Base-by-base conservation (phyloP, 1,284 basidiomycete genomes). In the Cystobasidiaceae sp. region DNA sequence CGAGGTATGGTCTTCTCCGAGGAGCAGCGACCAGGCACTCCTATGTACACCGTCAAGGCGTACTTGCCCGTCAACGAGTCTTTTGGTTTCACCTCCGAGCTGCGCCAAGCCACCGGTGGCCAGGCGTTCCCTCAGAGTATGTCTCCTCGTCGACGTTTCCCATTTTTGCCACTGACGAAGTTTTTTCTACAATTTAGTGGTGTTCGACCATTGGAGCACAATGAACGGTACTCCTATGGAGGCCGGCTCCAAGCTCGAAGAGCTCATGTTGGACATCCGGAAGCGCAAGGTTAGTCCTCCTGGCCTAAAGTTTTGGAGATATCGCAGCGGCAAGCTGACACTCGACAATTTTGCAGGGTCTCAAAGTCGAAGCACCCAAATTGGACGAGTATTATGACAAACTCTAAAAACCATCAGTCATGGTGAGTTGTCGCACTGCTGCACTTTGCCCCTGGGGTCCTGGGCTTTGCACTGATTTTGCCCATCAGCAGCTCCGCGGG, bases 41-140 rank as follows among this genome's bases (percentile, higher is more conserved):
- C 96, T 69, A 97, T 98, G 93, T 97, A 94, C 85, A 98, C 91
- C 66, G 90, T 98, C 81, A 98, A 97, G 86, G 93, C 93, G 34
- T 96, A 93, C 84, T 83, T 97, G 59, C 94, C 94, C 76, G 93
- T 97, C 80, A 82, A 83, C 79, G 94, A 97, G 81, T 97, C 94
- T 19, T 98, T 98, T 82, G 94, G 96, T 74, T 98, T 98, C 88
- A 97, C 94, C 80, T 92, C 88, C 74, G 93, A 90, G 73, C 86
- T 99, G 64, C 89, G 96, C 75, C 85, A 87, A 76, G 87, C 89
- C 68, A 99, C 94, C 54, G 85, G 84, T 77, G 94, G 94, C 67
- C 96, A 98, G 82, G 96, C 68, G 17, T 69, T 69, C 58, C 66
- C 55, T 7, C 66, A 68, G 45, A 69, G 81, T 73, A 39, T 11